phyloP scores from a whole-genome alignment of 495 filamentous ascomycete species.

The Mytilinidion resinicola region DNA sequence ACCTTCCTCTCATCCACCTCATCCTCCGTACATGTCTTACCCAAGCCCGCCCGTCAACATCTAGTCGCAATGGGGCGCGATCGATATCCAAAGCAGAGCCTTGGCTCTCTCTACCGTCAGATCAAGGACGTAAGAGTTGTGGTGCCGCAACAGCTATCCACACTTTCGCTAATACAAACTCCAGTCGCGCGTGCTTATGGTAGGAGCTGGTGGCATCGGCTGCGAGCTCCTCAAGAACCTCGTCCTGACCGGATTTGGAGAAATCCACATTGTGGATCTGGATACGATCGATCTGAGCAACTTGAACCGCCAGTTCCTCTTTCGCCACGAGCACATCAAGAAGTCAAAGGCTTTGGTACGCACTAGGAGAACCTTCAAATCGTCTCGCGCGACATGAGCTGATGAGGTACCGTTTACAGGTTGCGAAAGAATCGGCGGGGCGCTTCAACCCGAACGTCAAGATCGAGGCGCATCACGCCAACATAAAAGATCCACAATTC shows the following conservation, averaged over 20 bases:
- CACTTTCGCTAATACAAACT: conserved; percentile 10
- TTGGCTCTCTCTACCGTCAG: conserved; percentile 52
- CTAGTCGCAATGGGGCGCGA: conserved; percentile 30
- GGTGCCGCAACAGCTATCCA: neutral
- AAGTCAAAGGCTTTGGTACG: conserved; percentile 90
- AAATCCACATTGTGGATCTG: conserved; percentile 92
- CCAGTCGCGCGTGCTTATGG: conserved; percentile 87
- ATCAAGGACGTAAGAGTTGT: conserved; percentile 57
- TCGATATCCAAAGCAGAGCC: conserved; percentile 48
- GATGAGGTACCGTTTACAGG: conserved; percentile 45
- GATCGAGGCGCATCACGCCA: conserved; percentile 85
- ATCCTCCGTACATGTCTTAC: conserved; percentile 7
- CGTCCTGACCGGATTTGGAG: conserved; percentile 85
- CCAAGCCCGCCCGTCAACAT: conserved; percentile 17
- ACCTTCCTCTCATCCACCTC: neutral
- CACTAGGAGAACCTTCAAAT: neutral
- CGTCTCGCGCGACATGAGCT: conserved; percentile 14
- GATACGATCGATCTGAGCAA: conserved; percentile 98
- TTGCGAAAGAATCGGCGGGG: conserved; percentile 86
- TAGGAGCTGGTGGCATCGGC: conserved; percentile 94
- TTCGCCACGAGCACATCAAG: conserved; percentile 95
- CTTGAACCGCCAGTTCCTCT: conserved; percentile 96
- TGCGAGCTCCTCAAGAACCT: conserved; percentile 98
- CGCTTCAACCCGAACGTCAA: conserved; percentile 87
- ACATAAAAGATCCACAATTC: conserved; percentile 92